These are phyloP conservation scores for Colletotrichum sp. DNA, from an alignment of 2,329 filamentous ascomycete genomes.

Conservation along the genomic window DNA sequence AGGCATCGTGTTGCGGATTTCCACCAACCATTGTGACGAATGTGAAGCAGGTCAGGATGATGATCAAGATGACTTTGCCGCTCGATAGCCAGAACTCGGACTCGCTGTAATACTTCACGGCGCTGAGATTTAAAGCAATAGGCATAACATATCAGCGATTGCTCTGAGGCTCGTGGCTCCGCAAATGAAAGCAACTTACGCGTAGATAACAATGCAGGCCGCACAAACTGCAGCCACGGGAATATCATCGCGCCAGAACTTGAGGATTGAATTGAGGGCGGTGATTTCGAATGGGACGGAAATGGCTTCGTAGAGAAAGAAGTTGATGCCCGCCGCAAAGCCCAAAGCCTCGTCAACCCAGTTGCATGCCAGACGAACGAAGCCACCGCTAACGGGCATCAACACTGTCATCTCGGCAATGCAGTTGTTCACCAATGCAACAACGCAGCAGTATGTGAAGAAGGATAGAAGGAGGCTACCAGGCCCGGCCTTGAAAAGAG, in stretches of 20 bases:
- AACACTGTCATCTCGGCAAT: conserved; percentile 18
- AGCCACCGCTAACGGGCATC: conserved; percentile 49
- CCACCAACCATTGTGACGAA: conserved; percentile 68
- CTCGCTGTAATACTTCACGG: conserved; percentile 68
- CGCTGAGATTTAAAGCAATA: neutral
- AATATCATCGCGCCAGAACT: conserved; percentile 38
- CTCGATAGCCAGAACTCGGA: conserved; percentile 71
- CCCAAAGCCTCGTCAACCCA: conserved; percentile 54
- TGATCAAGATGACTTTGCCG: conserved; percentile 64
- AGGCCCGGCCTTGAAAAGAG: neutral
- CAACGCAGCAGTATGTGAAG: neutral
- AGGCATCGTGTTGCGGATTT: conserved; percentile 58
- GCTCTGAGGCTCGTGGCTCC: neutral
- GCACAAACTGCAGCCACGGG: conserved; percentile 23
- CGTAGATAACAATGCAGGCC: neutral
- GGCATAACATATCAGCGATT: neutral
- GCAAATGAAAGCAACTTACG: neutral
- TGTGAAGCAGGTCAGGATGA: conserved; percentile 66
- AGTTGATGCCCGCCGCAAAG: conserved; percentile 53
- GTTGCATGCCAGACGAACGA: conserved; percentile 51
- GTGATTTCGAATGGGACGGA: conserved; percentile 57
- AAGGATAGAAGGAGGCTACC: conserved; percentile 4
- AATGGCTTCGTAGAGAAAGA: conserved; percentile 54
- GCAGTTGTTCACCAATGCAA: conserved; percentile 45
- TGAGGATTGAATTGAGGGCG: conserved; percentile 39